These are phyloP conservation scores for Rubia balearica DNA, from an alignment of 305 asterid genomes.

Conservation along the genomic window DNA sequence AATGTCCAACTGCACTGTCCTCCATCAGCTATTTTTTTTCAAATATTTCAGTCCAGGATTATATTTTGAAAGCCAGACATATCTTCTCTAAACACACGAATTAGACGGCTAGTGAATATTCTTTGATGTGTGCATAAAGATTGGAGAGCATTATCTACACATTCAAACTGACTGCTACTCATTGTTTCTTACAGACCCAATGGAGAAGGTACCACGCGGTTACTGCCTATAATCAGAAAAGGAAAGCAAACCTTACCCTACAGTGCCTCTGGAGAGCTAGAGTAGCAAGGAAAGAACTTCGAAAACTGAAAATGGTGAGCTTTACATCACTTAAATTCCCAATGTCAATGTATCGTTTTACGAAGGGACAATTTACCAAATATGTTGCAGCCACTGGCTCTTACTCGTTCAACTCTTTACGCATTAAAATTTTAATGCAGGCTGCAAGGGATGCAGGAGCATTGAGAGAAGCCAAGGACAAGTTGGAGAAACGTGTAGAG, in stretches of 20 bases:
- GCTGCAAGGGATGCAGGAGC: conserved; percentile 97
- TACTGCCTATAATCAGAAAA: conserved; percentile 48
- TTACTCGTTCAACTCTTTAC: neutral
- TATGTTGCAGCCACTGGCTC: neutral
- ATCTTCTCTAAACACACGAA: neutral
- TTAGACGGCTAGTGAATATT: neutral
- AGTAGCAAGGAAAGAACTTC: conserved; percentile 82
- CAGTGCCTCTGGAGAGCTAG: conserved; percentile 95
- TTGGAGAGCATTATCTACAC: neutral
- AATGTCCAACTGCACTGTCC: neutral
- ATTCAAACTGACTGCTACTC: conserved; percentile 10
- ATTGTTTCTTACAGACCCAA: conserved; percentile 44
- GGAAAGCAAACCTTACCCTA: conserved; percentile 50
- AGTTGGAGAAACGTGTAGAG: conserved; percentile 89
- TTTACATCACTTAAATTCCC: neutral
- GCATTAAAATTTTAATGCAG: conserved; percentile 35
- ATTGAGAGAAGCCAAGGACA: conserved; percentile 95
- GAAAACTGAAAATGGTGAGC: conserved; percentile 73
- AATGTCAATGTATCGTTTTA: neutral
- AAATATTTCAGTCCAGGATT: neutral
- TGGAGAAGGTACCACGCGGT: conserved; percentile 77
- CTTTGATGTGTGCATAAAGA: neutral
- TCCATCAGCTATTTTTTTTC: neutral
- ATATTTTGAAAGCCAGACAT: neutral
- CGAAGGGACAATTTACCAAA: neutral